These are phyloP conservation scores for Akanthomyces muscarius DNA, from an alignment of 2,329 filamentous ascomycete species.

Conservation along the genomic window DNA sequence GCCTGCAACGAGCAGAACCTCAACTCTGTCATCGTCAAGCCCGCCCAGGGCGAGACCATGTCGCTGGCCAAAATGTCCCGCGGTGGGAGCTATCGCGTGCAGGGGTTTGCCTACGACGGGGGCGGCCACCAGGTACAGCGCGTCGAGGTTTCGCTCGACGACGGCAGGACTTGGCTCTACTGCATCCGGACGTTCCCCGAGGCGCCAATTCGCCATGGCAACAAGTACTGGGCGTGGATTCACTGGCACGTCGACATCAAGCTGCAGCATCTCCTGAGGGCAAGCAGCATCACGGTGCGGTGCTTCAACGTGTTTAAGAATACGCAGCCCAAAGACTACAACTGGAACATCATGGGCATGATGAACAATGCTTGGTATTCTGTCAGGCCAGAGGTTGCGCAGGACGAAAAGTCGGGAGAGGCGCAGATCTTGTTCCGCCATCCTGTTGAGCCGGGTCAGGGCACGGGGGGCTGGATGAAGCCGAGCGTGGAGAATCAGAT, in stretches of 20 bases:
- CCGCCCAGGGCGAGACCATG: conserved; percentile 42
- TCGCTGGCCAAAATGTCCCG: conserved; percentile 32
- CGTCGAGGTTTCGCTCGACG: conserved; percentile 33
- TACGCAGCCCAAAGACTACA: conserved; percentile 42
- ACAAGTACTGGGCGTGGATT: conserved; percentile 52
- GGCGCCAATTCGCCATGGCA: conserved; percentile 45
- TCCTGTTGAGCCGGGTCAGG: conserved; percentile 40
- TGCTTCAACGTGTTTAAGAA: conserved; percentile 49
- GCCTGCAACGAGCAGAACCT: conserved; percentile 45
- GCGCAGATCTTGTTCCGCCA: conserved; percentile 42
- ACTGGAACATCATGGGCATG: conserved; percentile 50
- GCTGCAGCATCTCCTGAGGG: conserved; percentile 38
- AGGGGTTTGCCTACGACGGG: conserved; percentile 49
- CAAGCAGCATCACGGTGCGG: conserved; percentile 41
- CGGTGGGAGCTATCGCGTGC: conserved; percentile 39
- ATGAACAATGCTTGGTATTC: conserved; percentile 53
- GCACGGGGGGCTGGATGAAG: conserved; percentile 49
- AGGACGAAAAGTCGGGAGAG: conserved; percentile 28
- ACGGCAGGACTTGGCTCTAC: conserved; percentile 41
- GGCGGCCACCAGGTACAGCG: conserved; percentile 48
- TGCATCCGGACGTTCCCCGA: conserved; percentile 39
- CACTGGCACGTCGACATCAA: conserved; percentile 50
- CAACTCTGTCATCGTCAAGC: conserved; percentile 43
- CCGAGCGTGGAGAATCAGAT: conserved; percentile 42
- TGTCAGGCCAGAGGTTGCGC: conserved; percentile 37